Base-by-base conservation (phyloP, 164 flowering plant genomes). In the Brasenia schreberi region DNA sequence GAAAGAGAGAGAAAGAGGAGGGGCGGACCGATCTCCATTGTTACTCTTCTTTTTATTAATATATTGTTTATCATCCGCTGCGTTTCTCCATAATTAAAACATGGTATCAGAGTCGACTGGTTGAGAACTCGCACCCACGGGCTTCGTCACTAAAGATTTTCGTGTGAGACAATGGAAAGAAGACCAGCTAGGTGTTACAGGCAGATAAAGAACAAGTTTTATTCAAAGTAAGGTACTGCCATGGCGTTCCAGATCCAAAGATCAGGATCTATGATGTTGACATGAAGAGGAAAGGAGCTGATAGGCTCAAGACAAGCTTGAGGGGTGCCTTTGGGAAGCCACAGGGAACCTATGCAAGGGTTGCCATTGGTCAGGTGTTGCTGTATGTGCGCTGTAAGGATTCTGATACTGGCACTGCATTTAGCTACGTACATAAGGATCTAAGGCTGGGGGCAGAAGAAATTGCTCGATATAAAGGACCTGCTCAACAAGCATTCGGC, bases 391-490 rank as follows among this genome's bases (percentile, higher is more conserved):
- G 80, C 11, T 78, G 80, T 74, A 73, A 23, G 27, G 27, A 23
- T 23, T 23, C 27, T 23, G 27, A 23, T 23, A 23, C 27, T 23
- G 27, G 27, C 27, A 23, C 27, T 23, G 27, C 27, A 23, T 23
- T 23, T 23, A 23, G 27, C 27, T 23, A 23, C 27, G 27, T 23
- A 23, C 27, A 23, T 23, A 23, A 23, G 27, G 27, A 23, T 23
- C 27, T 23, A 23, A 23, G 27, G 27, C 27, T 23, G 27, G 27
- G 27, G 27, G 27, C 71, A 69, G 91, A 84, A 67, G 96, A 89
- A 75, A 74, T 87, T 67, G 70, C 71, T 62, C 83, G 92, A 23
- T 65, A 58, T 77, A 66, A 84, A 86, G 72, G 73, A 70, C 18
- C 73, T 87, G 71, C 62, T 84, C 45, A 79, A 83, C 5, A 73